A percentile compares a stretch with the other conserved stretches of the same genome.
These are phyloP conservation scores for Backusella mclennaniae DNA, from an alignment of 192 early-diverging fungal species.

Conservation along the genomic window DNA sequence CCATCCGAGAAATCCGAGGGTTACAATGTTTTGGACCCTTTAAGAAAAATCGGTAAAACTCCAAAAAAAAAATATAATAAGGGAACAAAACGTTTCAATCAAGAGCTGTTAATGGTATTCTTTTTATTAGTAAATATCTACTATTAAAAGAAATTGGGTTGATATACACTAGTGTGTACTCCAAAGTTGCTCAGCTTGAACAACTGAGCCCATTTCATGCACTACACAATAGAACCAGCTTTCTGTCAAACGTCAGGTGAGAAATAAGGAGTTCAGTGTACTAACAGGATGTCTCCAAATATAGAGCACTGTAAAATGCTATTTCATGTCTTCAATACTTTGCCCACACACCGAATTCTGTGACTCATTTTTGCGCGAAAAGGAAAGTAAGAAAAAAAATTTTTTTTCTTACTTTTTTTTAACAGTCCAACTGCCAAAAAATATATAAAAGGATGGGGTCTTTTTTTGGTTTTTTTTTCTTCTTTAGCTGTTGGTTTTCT, in stretches of 20 bases:
- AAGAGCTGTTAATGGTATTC: too few species aligned
- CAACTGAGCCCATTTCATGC: neutral
- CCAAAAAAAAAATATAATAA: neutral
- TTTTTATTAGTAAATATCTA: too few species aligned
- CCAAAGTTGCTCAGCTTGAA: neutral
- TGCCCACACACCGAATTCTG: neutral
- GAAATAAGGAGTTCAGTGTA: neutral
- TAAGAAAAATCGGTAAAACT: neutral
- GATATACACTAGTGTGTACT: too few species aligned
- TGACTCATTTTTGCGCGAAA: neutral
- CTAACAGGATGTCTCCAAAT: neutral
- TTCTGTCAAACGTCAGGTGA: neutral
- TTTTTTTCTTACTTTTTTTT: neutral
- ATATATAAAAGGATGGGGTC: neutral
- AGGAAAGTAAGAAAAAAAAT: neutral
- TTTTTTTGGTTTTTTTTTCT: neutral
- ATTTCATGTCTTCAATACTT: neutral
- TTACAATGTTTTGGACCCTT: neutral
- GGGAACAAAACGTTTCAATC: too few species aligned
- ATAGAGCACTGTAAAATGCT: neutral
- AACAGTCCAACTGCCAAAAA: neutral
- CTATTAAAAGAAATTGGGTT: too few species aligned
- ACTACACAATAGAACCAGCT: neutral
- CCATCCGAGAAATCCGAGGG: neutral
- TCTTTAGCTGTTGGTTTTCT: neutral